phyloP scores from a whole-genome alignment of 768 basidiomycete species.

The Cytidiella melzeri region DNA sequence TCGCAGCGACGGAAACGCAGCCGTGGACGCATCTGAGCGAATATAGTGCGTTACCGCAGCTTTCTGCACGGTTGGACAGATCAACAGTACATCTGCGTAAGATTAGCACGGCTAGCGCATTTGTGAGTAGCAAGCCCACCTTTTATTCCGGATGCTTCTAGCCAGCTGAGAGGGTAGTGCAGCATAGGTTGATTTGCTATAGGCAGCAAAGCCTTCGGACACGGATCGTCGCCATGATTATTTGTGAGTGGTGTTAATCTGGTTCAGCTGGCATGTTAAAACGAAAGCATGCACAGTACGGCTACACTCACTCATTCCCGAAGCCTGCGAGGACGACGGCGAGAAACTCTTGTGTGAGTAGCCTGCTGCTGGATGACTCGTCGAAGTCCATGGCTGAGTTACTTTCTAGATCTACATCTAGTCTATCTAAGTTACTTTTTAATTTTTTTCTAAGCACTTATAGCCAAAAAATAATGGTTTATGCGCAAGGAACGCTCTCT shows the following conservation, averaged over 20 bases:
- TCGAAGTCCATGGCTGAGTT: slow-evolving; percentile 54
- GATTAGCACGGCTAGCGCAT: slow-evolving; percentile 6
- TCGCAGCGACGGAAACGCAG: slow-evolving; percentile 52
- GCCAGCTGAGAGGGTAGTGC: slow-evolving; percentile 78
- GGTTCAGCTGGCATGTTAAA: slow-evolving; percentile 8
- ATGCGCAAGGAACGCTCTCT: no score
- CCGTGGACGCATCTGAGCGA: slow-evolving; percentile 63
- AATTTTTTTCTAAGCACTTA: not conserved
- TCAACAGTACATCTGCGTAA: slow-evolving; percentile 70
- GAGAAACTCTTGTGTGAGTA: slow-evolving; percentile 70
- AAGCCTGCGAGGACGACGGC: slow-evolving; percentile 88
- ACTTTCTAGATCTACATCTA: not conserved
- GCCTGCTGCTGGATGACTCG: slow-evolving; percentile 37
- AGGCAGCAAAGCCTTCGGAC: slow-evolving; percentile 83
- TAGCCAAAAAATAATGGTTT: no score
- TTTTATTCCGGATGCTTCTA: slow-evolving; percentile 81
- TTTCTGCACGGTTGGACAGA: slow-evolving; percentile 77
- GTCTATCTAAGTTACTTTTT: not conserved
- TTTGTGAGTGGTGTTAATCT: slow-evolving; percentile 69
- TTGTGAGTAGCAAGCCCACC: slow-evolving; percentile 39
- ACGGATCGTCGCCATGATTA: slow-evolving; percentile 74
- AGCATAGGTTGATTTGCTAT: slow-evolving; percentile 86
- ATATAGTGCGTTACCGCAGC: slow-evolving; percentile 78
- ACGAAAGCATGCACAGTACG: no score
- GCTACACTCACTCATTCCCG: slow-evolving; percentile 76